These are phyloP conservation scores for Penicillium mononematosum DNA, from an alignment of 495 filamentous ascomycete genomes.

Conservation along the genomic window DNA sequence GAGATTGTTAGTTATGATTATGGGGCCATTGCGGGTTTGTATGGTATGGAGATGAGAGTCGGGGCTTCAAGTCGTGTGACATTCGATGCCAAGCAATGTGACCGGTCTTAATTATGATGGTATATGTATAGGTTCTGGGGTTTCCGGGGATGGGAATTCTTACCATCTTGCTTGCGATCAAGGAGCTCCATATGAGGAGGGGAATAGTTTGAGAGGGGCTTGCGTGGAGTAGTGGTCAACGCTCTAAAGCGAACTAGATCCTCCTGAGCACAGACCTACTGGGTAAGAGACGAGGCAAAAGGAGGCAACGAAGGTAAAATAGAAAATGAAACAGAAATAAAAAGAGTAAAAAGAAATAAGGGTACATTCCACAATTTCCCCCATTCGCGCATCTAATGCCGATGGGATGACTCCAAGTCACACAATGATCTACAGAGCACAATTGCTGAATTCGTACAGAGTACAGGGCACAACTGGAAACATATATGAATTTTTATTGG, in stretches of 20 bases:
- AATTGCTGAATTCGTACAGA: neutral
- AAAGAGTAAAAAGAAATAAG: neutral
- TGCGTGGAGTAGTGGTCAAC: slow-evolving; percentile 5
- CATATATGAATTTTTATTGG: neutral
- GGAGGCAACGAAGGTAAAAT: slow-evolving; percentile 5
- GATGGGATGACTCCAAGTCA: neutral
- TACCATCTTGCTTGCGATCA: slow-evolving; percentile 33
- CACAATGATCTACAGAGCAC: neutral
- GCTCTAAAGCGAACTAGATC: slow-evolving; percentile 5
- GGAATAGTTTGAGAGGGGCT: slow-evolving; percentile 7
- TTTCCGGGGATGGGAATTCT: neutral
- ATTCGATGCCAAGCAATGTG: slow-evolving; percentile 2
- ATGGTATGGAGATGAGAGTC: neutral
- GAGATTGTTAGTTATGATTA: slow-evolving; percentile 9
- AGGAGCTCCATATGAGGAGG: slow-evolving; percentile 21
- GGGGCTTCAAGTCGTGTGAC: slow-evolving; percentile 10
- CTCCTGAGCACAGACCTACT: slow-evolving; percentile 10
- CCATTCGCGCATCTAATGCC: neutral
- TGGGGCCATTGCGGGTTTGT: neutral
- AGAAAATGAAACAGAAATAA: slow-evolving; percentile 1
- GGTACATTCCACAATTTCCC: slow-evolving; percentile 9
- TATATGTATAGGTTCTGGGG: neutral
- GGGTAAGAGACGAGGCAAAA: neutral
- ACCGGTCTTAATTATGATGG: neutral
- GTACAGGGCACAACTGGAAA: neutral